These are phyloP conservation scores for Sisymbrium altissimum DNA, from an alignment of 345 rosid species.

Conservation along the genomic window DNA sequence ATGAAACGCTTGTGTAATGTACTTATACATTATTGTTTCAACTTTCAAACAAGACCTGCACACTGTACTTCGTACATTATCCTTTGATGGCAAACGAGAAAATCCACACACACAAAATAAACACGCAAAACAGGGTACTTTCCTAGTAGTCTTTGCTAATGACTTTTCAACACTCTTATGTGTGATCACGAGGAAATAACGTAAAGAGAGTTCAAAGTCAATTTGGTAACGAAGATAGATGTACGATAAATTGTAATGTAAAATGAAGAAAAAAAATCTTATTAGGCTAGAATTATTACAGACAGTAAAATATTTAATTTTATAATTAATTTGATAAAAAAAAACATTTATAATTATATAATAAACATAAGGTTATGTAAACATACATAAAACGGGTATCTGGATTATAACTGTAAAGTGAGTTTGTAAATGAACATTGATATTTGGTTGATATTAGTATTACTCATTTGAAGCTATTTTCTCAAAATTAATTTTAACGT, in stretches of 20 bases:
- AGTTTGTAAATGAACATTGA: not conserved
- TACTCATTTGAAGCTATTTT: not conserved
- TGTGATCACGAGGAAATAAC: slow-evolving; percentile 11
- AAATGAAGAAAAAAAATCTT: not conserved
- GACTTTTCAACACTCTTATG: slow-evolving; percentile 7
- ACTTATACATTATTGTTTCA: no score
- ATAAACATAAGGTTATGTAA: not conserved
- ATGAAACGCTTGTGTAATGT: not conserved
- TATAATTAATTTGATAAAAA: not conserved
- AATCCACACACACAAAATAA: not conserved
- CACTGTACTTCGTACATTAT: not conserved
- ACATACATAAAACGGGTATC: not conserved
- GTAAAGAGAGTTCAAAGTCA: not conserved
- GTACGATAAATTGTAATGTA: not conserved
- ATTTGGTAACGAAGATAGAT: not conserved
- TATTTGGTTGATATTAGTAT: not conserved
- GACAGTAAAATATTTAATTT: not conserved
- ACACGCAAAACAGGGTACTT: not conserved
- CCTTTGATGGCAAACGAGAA: not conserved
- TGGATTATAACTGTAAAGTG: not conserved
- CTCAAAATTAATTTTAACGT: not conserved
- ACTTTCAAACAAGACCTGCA: not conserved
- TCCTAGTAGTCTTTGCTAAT: not conserved
- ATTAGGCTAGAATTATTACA: not conserved
- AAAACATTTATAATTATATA: not conserved